Conservation (phyloP, 2,329 filamentous ascomycete genomes). For the Aschersonia sp. region DNA sequence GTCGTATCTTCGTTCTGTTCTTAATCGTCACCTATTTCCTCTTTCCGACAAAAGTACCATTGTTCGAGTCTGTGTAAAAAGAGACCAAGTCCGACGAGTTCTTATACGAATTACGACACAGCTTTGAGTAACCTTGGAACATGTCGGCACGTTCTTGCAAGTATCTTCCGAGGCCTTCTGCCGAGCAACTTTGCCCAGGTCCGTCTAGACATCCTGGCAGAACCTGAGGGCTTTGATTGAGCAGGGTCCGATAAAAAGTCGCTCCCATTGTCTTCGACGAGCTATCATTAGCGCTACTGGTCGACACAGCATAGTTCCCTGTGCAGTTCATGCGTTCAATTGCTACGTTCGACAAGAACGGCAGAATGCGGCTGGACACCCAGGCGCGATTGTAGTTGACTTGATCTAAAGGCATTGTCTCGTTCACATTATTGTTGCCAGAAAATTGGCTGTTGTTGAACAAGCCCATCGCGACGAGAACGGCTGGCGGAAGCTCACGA, state of each 20-base stretch:
- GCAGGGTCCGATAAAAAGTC: constrained; percentile 26
- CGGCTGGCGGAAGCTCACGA: constrained; percentile 51
- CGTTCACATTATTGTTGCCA: constrained; percentile 35
- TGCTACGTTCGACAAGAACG: constrained; percentile 52
- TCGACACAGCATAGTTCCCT: not conserved
- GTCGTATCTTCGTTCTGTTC: no score
- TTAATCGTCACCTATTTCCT: no score
- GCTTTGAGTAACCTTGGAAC: constrained; percentile 25
- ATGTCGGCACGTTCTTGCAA: constrained; percentile 20
- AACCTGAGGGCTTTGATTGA: constrained; percentile 27
- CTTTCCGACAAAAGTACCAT: no score
- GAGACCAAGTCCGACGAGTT: no score
- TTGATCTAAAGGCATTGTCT: constrained; percentile 47
- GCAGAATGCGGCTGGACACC: constrained; percentile 47
- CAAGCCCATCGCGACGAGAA: constrained; percentile 51
- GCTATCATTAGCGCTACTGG: not conserved
- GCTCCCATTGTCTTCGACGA: not conserved
- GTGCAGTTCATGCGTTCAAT: constrained; percentile 49
- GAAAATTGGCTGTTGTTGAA: constrained; percentile 53
- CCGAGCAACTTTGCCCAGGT: constrained; percentile 27
- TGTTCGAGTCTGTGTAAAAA: no score
- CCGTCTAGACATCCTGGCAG: constrained; percentile 27
- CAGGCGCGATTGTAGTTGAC: constrained; percentile 51
- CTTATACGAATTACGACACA: no score
- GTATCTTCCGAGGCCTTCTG: constrained; percentile 21